Evolutionary conservation across 2,329 filamentous ascomycete genomes (phyloP), one percentile per base, ranked within the genome.

Genomic region (Malbranchea cinnamomea): DNA sequence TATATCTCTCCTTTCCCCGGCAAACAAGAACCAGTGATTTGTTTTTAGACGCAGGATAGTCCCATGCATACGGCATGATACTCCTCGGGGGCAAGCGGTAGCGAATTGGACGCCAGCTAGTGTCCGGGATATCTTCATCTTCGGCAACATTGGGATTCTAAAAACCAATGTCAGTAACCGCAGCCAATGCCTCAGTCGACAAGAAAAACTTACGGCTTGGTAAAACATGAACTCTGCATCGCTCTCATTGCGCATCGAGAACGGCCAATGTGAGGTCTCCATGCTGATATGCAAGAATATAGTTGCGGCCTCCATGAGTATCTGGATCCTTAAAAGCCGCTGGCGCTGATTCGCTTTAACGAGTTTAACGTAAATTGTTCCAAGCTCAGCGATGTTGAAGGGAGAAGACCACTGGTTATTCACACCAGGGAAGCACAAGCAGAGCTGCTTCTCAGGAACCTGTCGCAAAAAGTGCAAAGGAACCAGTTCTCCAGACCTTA

Each of bases 51-150:
- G 89, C 87, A 1, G 89, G 91, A 56, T 93, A 98, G 50, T 98
- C 91, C 89, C 89, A 98, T 2, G 89, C 87, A 47, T 98, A 98
- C 1, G 91, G 89, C 89, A 98, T 98, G 54, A 98, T 94, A 54
- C 87, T 95, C 36, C 89, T 70, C 8, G 87, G 76, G 2, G 91
- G 91, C 17, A 98, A 64, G 18, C 87, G 78, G 56, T 98, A 98
- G 31, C 83, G 70, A 37, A 98, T 82, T 2, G 84, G 85, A 40
- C 81, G 78, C 82, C 89, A 98, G 3, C 83, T 82, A 31, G 81
- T 85, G 33, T 75, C 62, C 31, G 57, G 65, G 46, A 94, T 81
- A 4, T 68, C 67, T 32, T 87, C 85, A 36, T 94, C 85, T 38
- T 95, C 85, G 36, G 93, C 85, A 6, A 92, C 62, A 43, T 87